These are phyloP conservation scores for Oryza punctata DNA, from an alignment of 176 grass and related monocot genomes.

Conservation along the genomic window DNA sequence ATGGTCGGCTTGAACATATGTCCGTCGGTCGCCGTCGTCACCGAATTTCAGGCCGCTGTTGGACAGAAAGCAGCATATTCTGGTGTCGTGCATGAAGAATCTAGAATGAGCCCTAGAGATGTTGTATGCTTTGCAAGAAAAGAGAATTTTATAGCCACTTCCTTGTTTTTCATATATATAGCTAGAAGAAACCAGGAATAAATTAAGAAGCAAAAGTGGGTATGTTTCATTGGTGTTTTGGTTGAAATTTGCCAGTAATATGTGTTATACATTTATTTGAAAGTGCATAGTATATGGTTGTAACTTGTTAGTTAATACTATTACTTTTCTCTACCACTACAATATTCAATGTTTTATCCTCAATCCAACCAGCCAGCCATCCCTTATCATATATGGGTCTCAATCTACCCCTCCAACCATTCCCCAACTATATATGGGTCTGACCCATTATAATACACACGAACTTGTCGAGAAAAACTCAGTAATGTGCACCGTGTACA, in stretches of 20 bases:
- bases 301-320: background rate
- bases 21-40: conserved; percentile 1
- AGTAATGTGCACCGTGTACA: background rate
- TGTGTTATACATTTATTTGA: background rate
- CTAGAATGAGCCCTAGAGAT: background rate
- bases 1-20: conserved; percentile 3
- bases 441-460: too few relatives aligned
- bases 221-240: background rate
- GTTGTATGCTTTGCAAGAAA: background rate
- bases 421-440: too few relatives aligned
- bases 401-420: too few relatives aligned
- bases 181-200: background rate
- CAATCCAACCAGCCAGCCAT: too few relatives aligned
- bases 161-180: background rate
- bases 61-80: background rate
- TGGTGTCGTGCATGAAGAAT: background rate
- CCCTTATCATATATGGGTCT: too few relatives aligned
- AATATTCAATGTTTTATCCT: too few relatives aligned
- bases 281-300: background rate
- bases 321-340: too few relatives aligned
- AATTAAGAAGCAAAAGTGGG: background rate
- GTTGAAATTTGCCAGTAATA: background rate
- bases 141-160: background rate
- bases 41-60: conserved; percentile 13
- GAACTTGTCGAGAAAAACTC: background rate